Percentiles rank a stretch among this genome's conserved stretches.
Evolutionary conservation across 139 green algal species (phyloP).

Genomic region (Chlorella ohadii): DNA sequence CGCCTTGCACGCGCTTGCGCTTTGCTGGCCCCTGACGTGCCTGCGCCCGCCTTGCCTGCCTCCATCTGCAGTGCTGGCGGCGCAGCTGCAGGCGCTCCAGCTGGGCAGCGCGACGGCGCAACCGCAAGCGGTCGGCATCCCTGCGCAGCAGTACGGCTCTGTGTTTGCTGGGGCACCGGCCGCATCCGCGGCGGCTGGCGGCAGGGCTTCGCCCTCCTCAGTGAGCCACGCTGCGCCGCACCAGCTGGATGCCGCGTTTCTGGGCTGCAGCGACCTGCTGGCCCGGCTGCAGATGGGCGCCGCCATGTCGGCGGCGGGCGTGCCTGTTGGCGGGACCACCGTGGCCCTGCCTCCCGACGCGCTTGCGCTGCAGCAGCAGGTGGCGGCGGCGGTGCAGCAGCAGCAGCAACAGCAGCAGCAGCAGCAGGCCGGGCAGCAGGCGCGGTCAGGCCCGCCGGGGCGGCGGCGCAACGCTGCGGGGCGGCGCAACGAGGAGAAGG

Average conservation of each 20-base stretch:
- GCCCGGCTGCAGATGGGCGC: slow-evolving; percentile 3
- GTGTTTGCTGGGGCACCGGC: neutral
- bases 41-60: neutral
- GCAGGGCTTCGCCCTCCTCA: neutral
- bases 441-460: neutral
- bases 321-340: no score
- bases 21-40: no score
- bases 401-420: slow-evolving; percentile 21
- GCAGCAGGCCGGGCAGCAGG: neutral
- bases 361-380: neutral
- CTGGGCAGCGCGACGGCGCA: neutral
- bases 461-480: neutral
- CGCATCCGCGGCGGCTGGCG: neutral
- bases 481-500: slow-evolving; percentile 67
- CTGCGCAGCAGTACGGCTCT: no score
- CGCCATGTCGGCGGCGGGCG: no score
- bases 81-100: slow-evolving; percentile 9
- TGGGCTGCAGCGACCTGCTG: neutral
- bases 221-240: neutral
- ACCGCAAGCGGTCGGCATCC: neutral
- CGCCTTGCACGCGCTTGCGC: no score
- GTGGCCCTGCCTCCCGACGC: no score
- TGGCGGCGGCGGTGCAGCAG: neutral
- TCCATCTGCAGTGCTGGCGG: slow-evolving; percentile 9
- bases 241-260: neutral